A percentile compares a stretch with the other conserved stretches of the same genome.
Conservation (phyloP, 2,329 filamentous ascomycete species). For the Lecanicillium sp. region DNA sequence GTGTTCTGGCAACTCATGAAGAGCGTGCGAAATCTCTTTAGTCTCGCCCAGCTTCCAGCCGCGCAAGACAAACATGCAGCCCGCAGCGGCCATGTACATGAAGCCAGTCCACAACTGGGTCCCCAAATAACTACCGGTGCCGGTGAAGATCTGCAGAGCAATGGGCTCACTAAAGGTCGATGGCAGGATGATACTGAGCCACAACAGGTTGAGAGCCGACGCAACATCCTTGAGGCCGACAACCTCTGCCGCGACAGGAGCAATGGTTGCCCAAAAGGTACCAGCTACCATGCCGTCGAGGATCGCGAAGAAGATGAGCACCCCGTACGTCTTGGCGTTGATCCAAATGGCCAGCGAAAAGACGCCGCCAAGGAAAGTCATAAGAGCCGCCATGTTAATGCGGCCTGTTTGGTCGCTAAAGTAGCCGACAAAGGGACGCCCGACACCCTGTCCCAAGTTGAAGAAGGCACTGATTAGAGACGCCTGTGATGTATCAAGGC, state of each 20-base stretch:
- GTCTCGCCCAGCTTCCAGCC: constrained; percentile 40
- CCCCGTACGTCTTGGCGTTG: constrained; percentile 53
- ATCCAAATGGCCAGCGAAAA: constrained; percentile 67
- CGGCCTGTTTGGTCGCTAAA: constrained; percentile 62
- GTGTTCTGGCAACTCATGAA: constrained; percentile 19
- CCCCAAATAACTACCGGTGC: constrained; percentile 38
- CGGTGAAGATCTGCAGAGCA: constrained; percentile 43
- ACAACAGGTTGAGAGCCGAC: constrained; percentile 59
- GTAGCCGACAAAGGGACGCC: constrained; percentile 63
- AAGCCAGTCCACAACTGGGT: constrained; percentile 52
- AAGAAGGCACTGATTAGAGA: constrained; percentile 65
- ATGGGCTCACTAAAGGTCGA: constrained; percentile 62
- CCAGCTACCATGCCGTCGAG: constrained; percentile 64
- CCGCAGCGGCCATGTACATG: constrained; percentile 46
- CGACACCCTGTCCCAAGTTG: constrained; percentile 59
- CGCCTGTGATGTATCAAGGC: constrained; percentile 58
- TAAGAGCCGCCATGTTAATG: constrained; percentile 61
- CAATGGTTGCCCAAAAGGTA: constrained; percentile 62
- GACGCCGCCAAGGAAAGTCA: constrained; percentile 56
- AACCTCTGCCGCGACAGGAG: constrained; percentile 64
- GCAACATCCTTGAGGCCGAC: constrained; percentile 63
- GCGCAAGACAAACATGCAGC: constrained; percentile 23
- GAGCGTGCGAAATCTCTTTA: constrained; percentile 31
- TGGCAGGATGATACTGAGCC: constrained; percentile 63
- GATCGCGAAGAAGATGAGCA: constrained; percentile 63